Conservation (phyloP, 768 basidiomycete species). For the Arthromyces matolae region DNA sequence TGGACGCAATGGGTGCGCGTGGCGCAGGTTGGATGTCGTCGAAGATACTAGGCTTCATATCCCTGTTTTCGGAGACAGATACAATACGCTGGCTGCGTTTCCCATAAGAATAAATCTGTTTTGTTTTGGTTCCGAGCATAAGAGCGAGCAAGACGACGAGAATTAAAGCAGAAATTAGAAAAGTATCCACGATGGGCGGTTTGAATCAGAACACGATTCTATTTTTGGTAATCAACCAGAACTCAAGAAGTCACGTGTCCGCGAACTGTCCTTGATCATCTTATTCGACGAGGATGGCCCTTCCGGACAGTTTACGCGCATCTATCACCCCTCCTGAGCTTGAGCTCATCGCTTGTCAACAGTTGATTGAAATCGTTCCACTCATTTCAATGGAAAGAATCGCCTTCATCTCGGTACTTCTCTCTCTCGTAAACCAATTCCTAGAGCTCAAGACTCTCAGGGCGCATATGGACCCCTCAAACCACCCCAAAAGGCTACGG, state of each 20-base stretch:
- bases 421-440: conserved; percentile 11
- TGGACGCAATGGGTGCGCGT: conserved; percentile 36
- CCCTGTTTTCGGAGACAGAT: conserved; percentile 36
- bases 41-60: conserved; percentile 34
- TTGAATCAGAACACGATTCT: neutral
- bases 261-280: too few relatives aligned
- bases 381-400: conserved; percentile 88
- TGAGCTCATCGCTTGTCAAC: conserved; percentile 83
- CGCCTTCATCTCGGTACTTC: conserved; percentile 80
- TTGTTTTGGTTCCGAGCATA: conserved; percentile 62
- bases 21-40: conserved; percentile 41
- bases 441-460: conserved; percentile 38
- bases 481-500: conserved; percentile 77
- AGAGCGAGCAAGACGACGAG: conserved; percentile 14
- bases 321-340: conserved; percentile 83
- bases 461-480: conserved; percentile 91
- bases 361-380: conserved; percentile 82
- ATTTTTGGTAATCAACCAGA: conserved; percentile 21
- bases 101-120: conserved; percentile 64
- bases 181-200: neutral
- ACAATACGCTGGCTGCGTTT: conserved; percentile 61
- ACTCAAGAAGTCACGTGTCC: conserved; percentile 30
- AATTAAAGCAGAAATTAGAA: conserved; percentile 10
- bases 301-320: conserved; percentile 64
- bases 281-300: conserved; percentile 64